These are phyloP conservation scores for Diaporthe sp. DNA, from an alignment of 2,329 filamentous ascomycete species.

Conservation along the genomic window DNA sequence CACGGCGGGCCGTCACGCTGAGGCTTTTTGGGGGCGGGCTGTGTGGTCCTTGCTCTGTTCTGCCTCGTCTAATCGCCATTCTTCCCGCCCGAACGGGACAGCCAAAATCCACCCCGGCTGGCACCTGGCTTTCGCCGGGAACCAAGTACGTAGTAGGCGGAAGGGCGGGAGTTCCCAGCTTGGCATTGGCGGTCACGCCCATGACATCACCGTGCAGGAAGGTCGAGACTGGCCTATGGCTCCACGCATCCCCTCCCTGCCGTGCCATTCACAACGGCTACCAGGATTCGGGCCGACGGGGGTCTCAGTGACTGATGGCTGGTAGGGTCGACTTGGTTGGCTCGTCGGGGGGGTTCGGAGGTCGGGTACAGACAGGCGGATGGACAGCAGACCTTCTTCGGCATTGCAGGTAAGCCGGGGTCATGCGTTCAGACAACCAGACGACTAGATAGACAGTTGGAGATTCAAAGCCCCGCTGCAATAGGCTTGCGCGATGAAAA, in stretches of 20 bases:
- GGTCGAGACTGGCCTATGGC: slow-evolving; percentile 7
- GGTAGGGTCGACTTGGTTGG: neutral
- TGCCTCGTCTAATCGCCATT: neutral
- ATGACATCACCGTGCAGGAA: slow-evolving; percentile 31
- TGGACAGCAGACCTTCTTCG: neutral
- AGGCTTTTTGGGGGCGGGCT: no score
- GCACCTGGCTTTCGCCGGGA: neutral
- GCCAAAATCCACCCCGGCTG: slow-evolving; percentile 12
- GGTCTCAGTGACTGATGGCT: neutral
- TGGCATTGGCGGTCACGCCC: slow-evolving; percentile 15
- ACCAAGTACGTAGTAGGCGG: neutral
- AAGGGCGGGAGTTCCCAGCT: slow-evolving; percentile 33
- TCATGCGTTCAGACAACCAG: neutral
- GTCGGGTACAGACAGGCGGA: neutral
- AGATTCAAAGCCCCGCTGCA: neutral
- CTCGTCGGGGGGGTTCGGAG: neutral
- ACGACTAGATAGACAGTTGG: neutral
- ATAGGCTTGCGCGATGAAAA: no score
- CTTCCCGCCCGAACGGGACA: neutral
- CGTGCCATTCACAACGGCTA: neutral
- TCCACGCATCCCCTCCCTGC: neutral
- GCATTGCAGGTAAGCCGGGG: neutral
- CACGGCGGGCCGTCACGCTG: no score
- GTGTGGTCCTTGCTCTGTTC: no score
- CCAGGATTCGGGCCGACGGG: neutral